Conservation (phyloP, 352 stramenopile genomes). For the Albugo candida region DNA sequence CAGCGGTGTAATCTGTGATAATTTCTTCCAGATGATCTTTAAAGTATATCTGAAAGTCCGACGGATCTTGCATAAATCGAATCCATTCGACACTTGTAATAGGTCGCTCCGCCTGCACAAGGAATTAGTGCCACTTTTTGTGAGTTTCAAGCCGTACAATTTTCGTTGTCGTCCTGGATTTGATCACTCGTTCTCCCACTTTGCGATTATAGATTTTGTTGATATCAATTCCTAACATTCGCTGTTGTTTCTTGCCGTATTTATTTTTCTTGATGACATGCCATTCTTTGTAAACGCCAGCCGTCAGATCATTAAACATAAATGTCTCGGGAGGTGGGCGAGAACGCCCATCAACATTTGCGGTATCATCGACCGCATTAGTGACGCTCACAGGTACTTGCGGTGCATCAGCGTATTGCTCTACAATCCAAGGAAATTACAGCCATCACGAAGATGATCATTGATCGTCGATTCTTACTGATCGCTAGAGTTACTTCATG, state of each 20-base stretch:
- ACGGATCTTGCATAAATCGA: slow-evolving; percentile 68
- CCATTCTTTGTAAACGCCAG: slow-evolving; percentile 82
- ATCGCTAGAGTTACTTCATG: slow-evolving; percentile 71
- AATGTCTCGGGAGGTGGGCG: slow-evolving; percentile 70
- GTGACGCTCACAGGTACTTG: slow-evolving; percentile 49
- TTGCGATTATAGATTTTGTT: slow-evolving; percentile 84
- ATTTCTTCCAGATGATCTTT: slow-evolving; percentile 79
- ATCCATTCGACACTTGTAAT: slow-evolving; percentile 77
- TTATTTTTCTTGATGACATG: slow-evolving; percentile 85
- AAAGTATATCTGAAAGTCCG: slow-evolving; percentile 79
- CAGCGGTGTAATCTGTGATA: slow-evolving; percentile 75
- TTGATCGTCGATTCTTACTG: slow-evolving; percentile 23
- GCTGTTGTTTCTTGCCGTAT: slow-evolving; percentile 76
- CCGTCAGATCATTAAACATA: slow-evolving; percentile 83
- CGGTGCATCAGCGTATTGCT: slow-evolving; percentile 71
- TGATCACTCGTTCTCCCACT: slow-evolving; percentile 78
- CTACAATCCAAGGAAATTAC: slow-evolving; percentile 11
- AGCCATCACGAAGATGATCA: not conserved
- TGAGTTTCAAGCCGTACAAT: slow-evolving; percentile 37
- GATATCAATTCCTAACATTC: slow-evolving; percentile 73
- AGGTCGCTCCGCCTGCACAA: slow-evolving; percentile 43
- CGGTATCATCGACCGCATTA: slow-evolving; percentile 38
- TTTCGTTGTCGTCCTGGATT: slow-evolving; percentile 73
- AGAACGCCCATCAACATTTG: slow-evolving; percentile 37
- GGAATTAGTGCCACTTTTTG: not conserved